These are phyloP conservation scores for Lipomyces lipofer DNA, from an alignment of 805 yeast species.

Conservation along the genomic window DNA sequence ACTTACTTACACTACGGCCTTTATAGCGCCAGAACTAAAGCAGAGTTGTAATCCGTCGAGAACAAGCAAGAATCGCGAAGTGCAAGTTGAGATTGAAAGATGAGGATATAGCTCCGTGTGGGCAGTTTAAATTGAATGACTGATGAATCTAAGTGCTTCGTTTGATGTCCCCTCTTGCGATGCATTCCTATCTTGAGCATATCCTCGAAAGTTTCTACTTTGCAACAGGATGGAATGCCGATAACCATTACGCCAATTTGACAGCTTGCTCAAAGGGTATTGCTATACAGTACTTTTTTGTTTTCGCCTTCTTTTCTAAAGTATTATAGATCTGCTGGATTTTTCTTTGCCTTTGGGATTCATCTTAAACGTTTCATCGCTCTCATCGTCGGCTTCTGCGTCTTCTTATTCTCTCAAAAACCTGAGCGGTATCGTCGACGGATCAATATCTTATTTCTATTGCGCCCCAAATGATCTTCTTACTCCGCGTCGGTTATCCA, in stretches of 20 bases:
- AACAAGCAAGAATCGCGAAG: too few species aligned
- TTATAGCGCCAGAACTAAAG: not conserved
- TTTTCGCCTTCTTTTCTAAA: too few species aligned
- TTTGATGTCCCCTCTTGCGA: too few species aligned
- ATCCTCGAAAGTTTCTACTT: slow-evolving; percentile 69
- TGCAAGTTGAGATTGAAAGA: too few species aligned
- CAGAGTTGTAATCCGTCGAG: not conserved
- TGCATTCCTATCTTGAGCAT: slow-evolving; percentile 87
- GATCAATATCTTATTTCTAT: slow-evolving; percentile 80
- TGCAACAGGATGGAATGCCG: slow-evolving; percentile 75
- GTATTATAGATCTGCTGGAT: slow-evolving; percentile 60
- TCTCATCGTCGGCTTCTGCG: slow-evolving; percentile 67
- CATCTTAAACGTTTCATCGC: slow-evolving; percentile 65
- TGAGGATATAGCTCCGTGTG: too few species aligned
- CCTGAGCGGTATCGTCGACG: slow-evolving; percentile 53
- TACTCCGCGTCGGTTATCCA: slow-evolving; percentile 8
- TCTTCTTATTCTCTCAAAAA: slow-evolving; percentile 61
- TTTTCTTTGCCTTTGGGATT: slow-evolving; percentile 71
- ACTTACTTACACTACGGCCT: too few species aligned
- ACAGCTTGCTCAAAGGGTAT: slow-evolving; percentile 63
- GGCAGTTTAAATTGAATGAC: too few species aligned
- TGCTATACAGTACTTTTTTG: too few species aligned
- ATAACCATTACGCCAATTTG: slow-evolving; percentile 73
- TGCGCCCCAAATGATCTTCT: slow-evolving; percentile 47
- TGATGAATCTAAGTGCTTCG: too few species aligned